Evolutionary conservation across 2,329 filamentous ascomycete species (phyloP).

Genomic region (Apiospora saccharicola): DNA sequence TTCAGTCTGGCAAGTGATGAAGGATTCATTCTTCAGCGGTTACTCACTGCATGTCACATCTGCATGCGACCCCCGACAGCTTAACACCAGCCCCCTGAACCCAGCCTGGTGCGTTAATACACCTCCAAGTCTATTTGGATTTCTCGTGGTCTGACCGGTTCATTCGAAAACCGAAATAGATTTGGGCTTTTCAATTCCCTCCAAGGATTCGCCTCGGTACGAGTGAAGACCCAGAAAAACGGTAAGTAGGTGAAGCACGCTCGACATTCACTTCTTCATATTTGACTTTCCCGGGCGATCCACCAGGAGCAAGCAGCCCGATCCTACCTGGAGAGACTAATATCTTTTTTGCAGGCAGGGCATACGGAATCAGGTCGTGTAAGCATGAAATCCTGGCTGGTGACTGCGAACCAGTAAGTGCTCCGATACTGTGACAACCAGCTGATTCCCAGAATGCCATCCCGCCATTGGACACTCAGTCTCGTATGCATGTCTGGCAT

Average conservation of each 20-base stretch:
- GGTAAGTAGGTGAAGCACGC: too few species aligned
- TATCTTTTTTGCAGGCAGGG: neutral
- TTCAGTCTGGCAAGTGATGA: neutral
- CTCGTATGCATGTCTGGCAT: neutral
- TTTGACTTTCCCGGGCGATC: neutral
- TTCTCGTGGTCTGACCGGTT: neutral
- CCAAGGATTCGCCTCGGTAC: neutral
- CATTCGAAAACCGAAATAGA: neutral
- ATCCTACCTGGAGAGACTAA: neutral
- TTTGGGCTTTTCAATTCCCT: neutral
- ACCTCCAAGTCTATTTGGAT: neutral
- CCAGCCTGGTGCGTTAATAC: too few species aligned
- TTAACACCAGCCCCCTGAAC: neutral
- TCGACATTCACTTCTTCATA: neutral
- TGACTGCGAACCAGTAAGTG: too few species aligned
- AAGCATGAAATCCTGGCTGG: neutral
- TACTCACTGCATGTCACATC: neutral
- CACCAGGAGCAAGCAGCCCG: neutral
- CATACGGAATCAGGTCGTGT: neutral
- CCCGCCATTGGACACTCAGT: neutral
- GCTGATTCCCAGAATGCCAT: neutral
- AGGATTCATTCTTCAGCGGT: neutral
- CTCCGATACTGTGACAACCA: neutral
- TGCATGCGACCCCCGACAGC: constrained; percentile 9
- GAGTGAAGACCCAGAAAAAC: too few species aligned